Conservation (phyloP, 2,329 filamentous ascomycete genomes). For the Scedosporium aurantiacum region DNA sequence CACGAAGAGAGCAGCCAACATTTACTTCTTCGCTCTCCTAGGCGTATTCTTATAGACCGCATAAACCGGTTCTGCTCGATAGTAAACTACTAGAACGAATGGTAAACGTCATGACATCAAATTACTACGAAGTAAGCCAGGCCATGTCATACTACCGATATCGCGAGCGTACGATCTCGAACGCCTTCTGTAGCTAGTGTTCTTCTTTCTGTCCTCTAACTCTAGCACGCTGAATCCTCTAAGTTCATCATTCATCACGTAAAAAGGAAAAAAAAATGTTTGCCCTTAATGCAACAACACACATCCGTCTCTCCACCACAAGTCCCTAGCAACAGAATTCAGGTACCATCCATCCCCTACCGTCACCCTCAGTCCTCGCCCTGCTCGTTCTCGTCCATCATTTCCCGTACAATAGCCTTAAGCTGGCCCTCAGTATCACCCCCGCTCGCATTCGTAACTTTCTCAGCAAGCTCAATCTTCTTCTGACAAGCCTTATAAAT, state of each 20-base stretch:
- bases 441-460: conserved; percentile 32
- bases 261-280: not conserved
- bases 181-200: not conserved
- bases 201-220: not conserved
- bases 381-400: not conserved
- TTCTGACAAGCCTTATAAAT: conserved; percentile 85
- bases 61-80: not conserved
- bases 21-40: not conserved
- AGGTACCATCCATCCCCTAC: not conserved
- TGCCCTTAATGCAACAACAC: not conserved
- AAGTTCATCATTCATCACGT: not conserved
- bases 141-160: not conserved
- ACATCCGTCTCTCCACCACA: not conserved
- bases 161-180: not conserved
- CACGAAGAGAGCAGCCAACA: no score
- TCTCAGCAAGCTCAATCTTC: conserved; percentile 76
- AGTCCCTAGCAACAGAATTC: not conserved
- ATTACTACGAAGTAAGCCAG: not conserved
- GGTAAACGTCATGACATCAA: not conserved
- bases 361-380: not conserved
- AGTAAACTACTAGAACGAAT: not conserved
- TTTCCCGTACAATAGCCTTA: conserved; percentile 4
- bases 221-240: not conserved
- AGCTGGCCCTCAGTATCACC: conserved; percentile 21
- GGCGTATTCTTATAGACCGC: not conserved